A percentile compares a stretch with the other conserved stretches of the same genome.
These are phyloP conservation scores for Fusarium mexicanum DNA, from an alignment of 2,329 filamentous ascomycete species.

Conservation along the genomic window DNA sequence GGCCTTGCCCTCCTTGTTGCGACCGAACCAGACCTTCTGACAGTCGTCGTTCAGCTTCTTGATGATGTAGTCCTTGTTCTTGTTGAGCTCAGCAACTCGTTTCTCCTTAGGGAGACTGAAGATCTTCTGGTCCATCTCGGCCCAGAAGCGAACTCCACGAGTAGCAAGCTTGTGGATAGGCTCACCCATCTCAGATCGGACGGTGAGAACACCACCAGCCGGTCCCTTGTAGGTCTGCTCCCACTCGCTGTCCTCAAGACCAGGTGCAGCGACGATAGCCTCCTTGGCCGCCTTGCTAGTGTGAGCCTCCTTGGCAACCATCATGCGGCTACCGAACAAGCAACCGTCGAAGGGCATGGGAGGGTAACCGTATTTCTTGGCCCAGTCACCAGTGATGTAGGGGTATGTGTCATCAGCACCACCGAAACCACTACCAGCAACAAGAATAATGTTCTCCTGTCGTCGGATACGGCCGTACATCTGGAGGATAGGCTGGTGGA, in stretches of 20 bases:
- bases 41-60: slow-evolving; percentile 96
- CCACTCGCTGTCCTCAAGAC: slow-evolving; percentile 85
- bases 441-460: slow-evolving; percentile 85
- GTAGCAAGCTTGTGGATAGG: slow-evolving; percentile 99
- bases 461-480: slow-evolving; percentile 92
- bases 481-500: slow-evolving; percentile 88
- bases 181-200: slow-evolving; percentile 98
- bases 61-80: slow-evolving; percentile 90
- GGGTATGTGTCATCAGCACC: slow-evolving; percentile 91
- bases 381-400: slow-evolving; percentile 90
- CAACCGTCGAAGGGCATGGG: slow-evolving; percentile 95
- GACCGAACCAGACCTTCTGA: slow-evolving; percentile 96
- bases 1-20: slow-evolving; percentile 80
- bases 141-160: slow-evolving; percentile 95
- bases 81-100: slow-evolving; percentile 85
- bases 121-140: slow-evolving; percentile 98
- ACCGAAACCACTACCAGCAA: slow-evolving; percentile 92
- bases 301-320: slow-evolving; percentile 92
- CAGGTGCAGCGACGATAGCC: slow-evolving; percentile 86
- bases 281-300: slow-evolving; percentile 89
- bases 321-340: slow-evolving; percentile 91
- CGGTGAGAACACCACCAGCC: slow-evolving; percentile 93
- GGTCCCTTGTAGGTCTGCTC: slow-evolving; percentile 93
- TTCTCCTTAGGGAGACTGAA: slow-evolving; percentile 97
- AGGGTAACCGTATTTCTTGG: slow-evolving; percentile 85